Evolutionary conservation across 2,329 filamentous ascomycete genomes (phyloP).

Genomic region (Claviceps sp.): DNA sequence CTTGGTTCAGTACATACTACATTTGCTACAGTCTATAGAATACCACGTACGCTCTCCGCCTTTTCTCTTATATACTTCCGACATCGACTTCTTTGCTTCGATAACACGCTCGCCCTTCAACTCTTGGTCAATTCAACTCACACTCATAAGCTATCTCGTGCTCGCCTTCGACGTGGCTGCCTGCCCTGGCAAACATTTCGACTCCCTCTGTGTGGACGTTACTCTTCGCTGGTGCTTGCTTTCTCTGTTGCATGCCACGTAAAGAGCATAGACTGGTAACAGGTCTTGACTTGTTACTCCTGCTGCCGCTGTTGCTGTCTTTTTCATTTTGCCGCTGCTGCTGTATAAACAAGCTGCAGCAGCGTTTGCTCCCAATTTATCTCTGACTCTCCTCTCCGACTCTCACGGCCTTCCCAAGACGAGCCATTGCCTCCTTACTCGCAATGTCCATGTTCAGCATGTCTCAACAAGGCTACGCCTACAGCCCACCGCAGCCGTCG

Average conservation of each 20-base stretch:
- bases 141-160: too few species aligned
- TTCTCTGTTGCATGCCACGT: background rate
- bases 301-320: too few species aligned
- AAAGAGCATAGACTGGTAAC: background rate
- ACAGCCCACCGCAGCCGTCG: slow-evolving; percentile 12
- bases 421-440: background rate
- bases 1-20: background rate
- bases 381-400: background rate
- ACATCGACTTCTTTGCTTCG: background rate
- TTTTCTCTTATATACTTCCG: background rate
- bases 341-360: background rate
- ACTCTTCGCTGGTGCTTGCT: background rate
- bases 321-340: too few species aligned
- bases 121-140: too few species aligned
- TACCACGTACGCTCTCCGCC: too few species aligned
- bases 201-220: too few species aligned
- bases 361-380: background rate
- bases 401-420: too few species aligned
- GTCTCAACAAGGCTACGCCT: slow-evolving; percentile 21
- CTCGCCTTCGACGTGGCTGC: too few species aligned
- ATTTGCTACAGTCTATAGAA: background rate
- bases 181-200: too few species aligned
- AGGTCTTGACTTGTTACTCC: background rate
- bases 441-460: slow-evolving; percentile 24
- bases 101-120: too few species aligned